These are phyloP conservation scores for Pseudocercospora musae DNA, from an alignment of 2,329 filamentous ascomycete genomes.

Conservation along the genomic window DNA sequence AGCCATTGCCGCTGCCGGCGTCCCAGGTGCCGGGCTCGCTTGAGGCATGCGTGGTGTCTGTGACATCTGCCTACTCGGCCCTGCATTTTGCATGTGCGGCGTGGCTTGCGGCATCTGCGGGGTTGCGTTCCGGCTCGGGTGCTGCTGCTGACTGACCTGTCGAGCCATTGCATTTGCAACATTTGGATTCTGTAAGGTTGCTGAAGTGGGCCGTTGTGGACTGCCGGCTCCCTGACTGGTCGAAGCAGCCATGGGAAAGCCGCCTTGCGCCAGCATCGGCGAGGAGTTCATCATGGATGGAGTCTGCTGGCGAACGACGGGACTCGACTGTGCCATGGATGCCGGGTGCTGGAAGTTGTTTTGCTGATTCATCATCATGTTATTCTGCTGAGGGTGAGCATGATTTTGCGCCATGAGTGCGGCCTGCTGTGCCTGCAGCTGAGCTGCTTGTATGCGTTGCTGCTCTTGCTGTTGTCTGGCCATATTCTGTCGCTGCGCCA, in stretches of 20 bases:
- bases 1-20: constrained; percentile 23
- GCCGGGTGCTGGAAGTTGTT: constrained; percentile 48
- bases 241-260: constrained; percentile 54
- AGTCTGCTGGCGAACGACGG: constrained; percentile 48
- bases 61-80: constrained; percentile 36
- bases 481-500: constrained; percentile 38
- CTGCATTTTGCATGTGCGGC: constrained; percentile 35
- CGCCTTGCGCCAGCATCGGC: constrained; percentile 41
- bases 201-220: constrained; percentile 64
- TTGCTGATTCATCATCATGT: constrained; percentile 37
- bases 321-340: constrained; percentile 58
- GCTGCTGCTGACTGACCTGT: constrained; percentile 39
- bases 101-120: constrained; percentile 40
- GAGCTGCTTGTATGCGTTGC: constrained; percentile 26
- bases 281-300: constrained; percentile 46
- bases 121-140: constrained; percentile 35
- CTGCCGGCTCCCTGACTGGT: constrained; percentile 65
- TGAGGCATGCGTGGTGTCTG: constrained; percentile 38
- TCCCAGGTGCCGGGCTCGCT: constrained; percentile 34
- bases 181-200: constrained; percentile 47
- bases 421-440: constrained; percentile 24
- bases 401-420: constrained; percentile 29
- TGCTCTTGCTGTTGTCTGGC: constrained; percentile 32
- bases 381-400: constrained; percentile 40
- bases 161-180: constrained; percentile 34